Base-by-base conservation (phyloP, 495 filamentous ascomycete species). In the Hapsidospora chrysogenum region DNA sequence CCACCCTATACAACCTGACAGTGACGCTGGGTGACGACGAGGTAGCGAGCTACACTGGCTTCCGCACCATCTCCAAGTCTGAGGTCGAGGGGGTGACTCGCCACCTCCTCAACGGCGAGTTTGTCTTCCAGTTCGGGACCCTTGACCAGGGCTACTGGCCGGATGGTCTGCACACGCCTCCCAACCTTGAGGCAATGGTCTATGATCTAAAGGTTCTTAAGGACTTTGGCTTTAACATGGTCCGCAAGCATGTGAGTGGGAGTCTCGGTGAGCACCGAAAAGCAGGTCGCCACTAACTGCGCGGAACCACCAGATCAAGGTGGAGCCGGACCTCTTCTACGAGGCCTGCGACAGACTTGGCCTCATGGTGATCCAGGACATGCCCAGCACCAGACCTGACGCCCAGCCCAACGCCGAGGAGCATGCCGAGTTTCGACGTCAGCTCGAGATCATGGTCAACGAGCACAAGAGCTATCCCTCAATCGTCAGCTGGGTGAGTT, bases 101-200 rank as follows among this genome's bases (percentile, higher is more conserved):
- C 0, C 71, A 71, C 0, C 46, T 77, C 9, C 43, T 79, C 29
- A 79, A 79, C 41, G 73, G 71, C 14, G 57, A 78, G 39, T 76
- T 75, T 33, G 52, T 68, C 8, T 79, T 78, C 52, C 59, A 64
- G 41, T 77, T 80, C 34, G 73, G 72, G 9, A 77, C 75, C 0
- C 54, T 80, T 2, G 76, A 80, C 35, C 74, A 80, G 41, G 76
- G 74, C 2, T 78, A 62, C 50, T 80, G 74, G 74, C 76, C 76
- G 0, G 75, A 80, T 42, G 75, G 75, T 0, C 51, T 79, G 16
- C 67, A 78, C 41, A 56, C 61, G 0, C 64, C 76, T 0, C 76
- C 75, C 0, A 76, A 56, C 14, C 46, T 52, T 2, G 71, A 78
- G 36, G 76, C 75, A 0, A 77, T 80, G 75, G 54, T 69, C 1